Evolutionary conservation across 1,284 basidiomycete genomes (phyloP).

Genomic region (Cerioporus squamosus): DNA sequence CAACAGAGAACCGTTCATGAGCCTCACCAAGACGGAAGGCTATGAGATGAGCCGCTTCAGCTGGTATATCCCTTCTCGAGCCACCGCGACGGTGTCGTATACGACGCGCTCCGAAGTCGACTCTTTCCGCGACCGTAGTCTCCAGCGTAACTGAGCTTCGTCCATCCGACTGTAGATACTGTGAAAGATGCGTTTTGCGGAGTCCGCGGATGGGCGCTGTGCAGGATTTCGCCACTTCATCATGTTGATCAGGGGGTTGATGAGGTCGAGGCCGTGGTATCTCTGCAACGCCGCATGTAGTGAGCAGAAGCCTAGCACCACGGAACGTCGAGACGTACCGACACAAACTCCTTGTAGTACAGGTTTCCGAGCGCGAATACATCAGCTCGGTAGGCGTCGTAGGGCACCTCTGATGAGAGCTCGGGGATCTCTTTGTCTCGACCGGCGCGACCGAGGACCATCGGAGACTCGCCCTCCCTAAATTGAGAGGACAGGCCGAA

Average conservation of each 20-base stretch:
- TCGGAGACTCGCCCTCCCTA: slow-evolving; percentile 2
- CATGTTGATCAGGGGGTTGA: slow-evolving; percentile 4
- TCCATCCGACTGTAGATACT: background rate
- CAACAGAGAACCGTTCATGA: no score
- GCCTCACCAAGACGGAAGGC: no score
- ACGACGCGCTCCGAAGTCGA: slow-evolving; percentile 15
- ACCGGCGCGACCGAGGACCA: slow-evolving; percentile 18
- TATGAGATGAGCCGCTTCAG: slow-evolving; percentile 6
- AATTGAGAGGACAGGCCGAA: slow-evolving; percentile 29
- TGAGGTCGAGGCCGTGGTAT: slow-evolving; percentile 8
- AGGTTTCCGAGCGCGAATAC: slow-evolving; percentile 31
- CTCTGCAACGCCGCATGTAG: background rate
- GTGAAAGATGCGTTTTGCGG: background rate
- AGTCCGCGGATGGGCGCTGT: background rate
- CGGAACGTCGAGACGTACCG: slow-evolving; percentile 1
- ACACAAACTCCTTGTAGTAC: slow-evolving; percentile 10
- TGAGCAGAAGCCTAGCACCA: background rate
- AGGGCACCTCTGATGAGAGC: slow-evolving; percentile 26
- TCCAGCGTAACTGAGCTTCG: background rate
- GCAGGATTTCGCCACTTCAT: slow-evolving; percentile 2
- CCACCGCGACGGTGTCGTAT: slow-evolving; percentile 19
- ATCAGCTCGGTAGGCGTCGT: slow-evolving; percentile 35
- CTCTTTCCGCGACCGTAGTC: slow-evolving; percentile 13
- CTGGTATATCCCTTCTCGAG: slow-evolving; percentile 21
- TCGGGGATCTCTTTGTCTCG: slow-evolving; percentile 33